Conservation (phyloP, 805 yeast species). For the Lachancea meyersii region DNA sequence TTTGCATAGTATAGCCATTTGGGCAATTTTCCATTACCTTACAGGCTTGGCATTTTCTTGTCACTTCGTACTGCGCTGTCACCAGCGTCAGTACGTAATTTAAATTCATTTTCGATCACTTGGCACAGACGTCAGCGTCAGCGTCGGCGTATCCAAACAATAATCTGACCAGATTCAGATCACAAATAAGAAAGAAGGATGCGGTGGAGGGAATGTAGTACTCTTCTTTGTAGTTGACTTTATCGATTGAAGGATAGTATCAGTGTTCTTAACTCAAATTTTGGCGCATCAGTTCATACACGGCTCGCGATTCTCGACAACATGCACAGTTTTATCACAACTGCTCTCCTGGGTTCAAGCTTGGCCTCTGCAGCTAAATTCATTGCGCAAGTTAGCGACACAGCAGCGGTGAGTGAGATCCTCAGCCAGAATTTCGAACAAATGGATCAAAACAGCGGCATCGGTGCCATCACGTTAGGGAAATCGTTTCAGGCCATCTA, state of each 20-base stretch:
- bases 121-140: slow-evolving; percentile 4
- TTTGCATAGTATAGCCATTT: background rate
- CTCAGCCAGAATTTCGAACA: slow-evolving; percentile 1
- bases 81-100: no score
- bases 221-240: no score
- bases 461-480: slow-evolving; percentile 28
- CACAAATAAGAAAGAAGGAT: background rate
- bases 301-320: background rate
- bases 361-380: background rate
- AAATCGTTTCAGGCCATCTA: slow-evolving; percentile 30
- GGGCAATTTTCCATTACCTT: background rate
- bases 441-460: slow-evolving; percentile 9
- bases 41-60: background rate
- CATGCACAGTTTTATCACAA: background rate
- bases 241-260: no score
- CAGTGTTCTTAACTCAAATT: no score
- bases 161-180: no score
- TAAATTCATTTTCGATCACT: no score
- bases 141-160: slow-evolving; percentile 2
- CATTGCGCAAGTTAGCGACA: slow-evolving; percentile 5
- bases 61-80: slow-evolving; percentile 3
- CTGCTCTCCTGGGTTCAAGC: background rate
- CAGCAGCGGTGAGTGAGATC: background rate
- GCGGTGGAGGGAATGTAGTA: no score
- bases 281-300: no score